Percentiles rank a stretch among this genome's conserved stretches.
Evolutionary conservation across 169 alveolate genomes (phyloP).

Genomic region (Plasmodium vivax): DNA sequence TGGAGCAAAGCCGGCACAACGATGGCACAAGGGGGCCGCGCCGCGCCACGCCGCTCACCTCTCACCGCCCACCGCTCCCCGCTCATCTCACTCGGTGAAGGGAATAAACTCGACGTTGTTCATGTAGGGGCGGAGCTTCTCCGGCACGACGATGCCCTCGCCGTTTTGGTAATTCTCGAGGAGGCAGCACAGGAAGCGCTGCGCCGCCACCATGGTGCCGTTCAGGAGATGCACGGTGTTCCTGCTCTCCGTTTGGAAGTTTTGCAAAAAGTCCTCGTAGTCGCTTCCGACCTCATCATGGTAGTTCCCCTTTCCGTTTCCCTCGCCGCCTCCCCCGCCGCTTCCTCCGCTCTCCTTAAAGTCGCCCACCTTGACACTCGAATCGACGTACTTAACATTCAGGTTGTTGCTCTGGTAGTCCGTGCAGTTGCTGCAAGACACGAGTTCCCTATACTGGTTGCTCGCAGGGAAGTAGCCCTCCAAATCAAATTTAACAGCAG

Average conservation of each 20-base stretch:
- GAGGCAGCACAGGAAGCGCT: conserved; percentile 96
- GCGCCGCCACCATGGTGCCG: conserved; percentile 98
- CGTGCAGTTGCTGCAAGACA: conserved; percentile 99
- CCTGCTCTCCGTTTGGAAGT: conserved; percentile 82
- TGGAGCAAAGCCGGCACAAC: too few species aligned
- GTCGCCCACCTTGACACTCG: conserved; percentile 33
- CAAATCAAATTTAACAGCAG: conserved; percentile 98
- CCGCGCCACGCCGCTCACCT: not conserved
- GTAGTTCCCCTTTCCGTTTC: not conserved
- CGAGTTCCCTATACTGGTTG: conserved; percentile 96
- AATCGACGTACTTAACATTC: conserved; percentile 79
- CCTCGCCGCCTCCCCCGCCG: not conserved
- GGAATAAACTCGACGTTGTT: conserved; percentile 93
- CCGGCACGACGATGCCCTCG: conserved; percentile 95
- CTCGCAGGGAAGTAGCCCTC: conserved; percentile 99
- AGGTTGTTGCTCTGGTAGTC: conserved; percentile 94
- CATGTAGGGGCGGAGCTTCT: conserved; percentile 93
- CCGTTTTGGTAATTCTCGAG: conserved; percentile 96
- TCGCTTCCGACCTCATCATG: conserved; percentile 84
- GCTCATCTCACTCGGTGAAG: conserved; percentile 10
- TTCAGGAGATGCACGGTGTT: conserved; percentile 96
- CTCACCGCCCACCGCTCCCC: too few species aligned
- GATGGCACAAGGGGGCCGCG: not conserved
- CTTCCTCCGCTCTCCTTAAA: not conserved
- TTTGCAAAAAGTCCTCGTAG: conserved; percentile 88